These are phyloP conservation scores for Linnemannia elongata DNA, from an alignment of 192 early-diverging fungal genomes.

Conservation along the genomic window DNA sequence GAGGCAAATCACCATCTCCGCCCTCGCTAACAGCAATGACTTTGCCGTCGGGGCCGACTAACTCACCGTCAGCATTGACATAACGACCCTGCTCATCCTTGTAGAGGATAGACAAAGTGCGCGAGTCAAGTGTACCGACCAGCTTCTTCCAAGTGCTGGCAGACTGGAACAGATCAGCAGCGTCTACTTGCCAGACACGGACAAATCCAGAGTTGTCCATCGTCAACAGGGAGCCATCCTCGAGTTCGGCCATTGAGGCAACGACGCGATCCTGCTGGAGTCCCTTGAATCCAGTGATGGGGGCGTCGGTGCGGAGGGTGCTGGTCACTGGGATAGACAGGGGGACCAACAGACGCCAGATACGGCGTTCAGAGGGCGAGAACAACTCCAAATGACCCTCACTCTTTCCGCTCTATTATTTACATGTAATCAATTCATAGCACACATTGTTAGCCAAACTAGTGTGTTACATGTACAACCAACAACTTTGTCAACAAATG, in stretches of 20 bases:
- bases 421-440: neutral
- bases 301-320: slow-evolving; percentile 49
- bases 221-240: slow-evolving; percentile 65
- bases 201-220: slow-evolving; percentile 71
- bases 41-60: slow-evolving; percentile 26
- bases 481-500: neutral
- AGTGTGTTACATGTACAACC: neutral
- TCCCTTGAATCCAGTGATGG: slow-evolving; percentile 57
- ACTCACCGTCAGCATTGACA: slow-evolving; percentile 34
- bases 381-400: slow-evolving; percentile 69
- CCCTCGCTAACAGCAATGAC: slow-evolving; percentile 12
- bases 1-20: slow-evolving; percentile 40
- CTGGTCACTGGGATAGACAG: slow-evolving; percentile 60
- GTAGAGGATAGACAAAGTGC: slow-evolving; percentile 67
- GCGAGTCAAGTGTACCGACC: slow-evolving; percentile 69
- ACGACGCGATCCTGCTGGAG: slow-evolving; percentile 60
- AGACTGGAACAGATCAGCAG: slow-evolving; percentile 64
- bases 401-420: slow-evolving; percentile 64
- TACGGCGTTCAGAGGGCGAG: slow-evolving; percentile 60
- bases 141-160: slow-evolving; percentile 73
- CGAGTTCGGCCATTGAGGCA: slow-evolving; percentile 68
- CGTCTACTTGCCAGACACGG: slow-evolving; percentile 71
- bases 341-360: slow-evolving; percentile 68
- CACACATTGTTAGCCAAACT: neutral
- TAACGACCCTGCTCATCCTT: slow-evolving; percentile 60